A percentile compares a stretch with the other conserved stretches of the same genome.
Conservation (phyloP, 345 rosid genomes). For the Eucalyptus leucophloia region DNA sequence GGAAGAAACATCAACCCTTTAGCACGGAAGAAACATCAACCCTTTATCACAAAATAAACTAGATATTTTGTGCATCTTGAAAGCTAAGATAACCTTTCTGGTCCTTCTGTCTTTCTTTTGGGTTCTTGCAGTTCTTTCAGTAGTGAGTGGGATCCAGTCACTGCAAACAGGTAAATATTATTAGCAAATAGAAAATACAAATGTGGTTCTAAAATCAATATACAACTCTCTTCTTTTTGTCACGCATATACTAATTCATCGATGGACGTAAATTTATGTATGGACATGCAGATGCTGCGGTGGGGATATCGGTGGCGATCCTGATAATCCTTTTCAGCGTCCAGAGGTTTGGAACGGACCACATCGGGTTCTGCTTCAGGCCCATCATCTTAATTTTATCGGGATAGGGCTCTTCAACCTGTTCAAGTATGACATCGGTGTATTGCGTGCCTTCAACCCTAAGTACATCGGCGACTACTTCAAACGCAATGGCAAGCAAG, state of each 20-base stretch:
- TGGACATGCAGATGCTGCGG: slow-evolving; percentile 31
- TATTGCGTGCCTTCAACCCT: slow-evolving; percentile 63
- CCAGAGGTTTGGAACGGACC: slow-evolving; percentile 67
- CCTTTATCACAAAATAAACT: no score
- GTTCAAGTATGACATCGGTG: slow-evolving; percentile 31
- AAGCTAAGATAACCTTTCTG: not conserved
- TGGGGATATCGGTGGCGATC: slow-evolving; percentile 49
- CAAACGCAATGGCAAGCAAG: slow-evolving; percentile 26
- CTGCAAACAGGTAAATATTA: slow-evolving; percentile 33
- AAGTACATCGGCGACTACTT: slow-evolving; percentile 44
- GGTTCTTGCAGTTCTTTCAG: slow-evolving; percentile 47
- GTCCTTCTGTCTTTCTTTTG: not conserved
- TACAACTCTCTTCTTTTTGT: not conserved
- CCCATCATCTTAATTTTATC: slow-evolving; percentile 27
- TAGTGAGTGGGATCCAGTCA: slow-evolving; percentile 51
- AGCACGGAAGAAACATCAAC: not conserved
- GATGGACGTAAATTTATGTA: not conserved
- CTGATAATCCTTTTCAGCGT: slow-evolving; percentile 29
- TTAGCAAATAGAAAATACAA: not conserved
- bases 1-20: no score
- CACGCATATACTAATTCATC: not conserved
- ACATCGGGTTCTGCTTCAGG: slow-evolving; percentile 55
- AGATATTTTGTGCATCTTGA: not conserved
- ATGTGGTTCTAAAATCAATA: not conserved
- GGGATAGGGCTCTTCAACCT: slow-evolving; percentile 65